A percentile compares a stretch with the other conserved stretches of the same genome.
Evolutionary conservation across 2,329 filamentous ascomycete species (phyloP).

Genomic region (Fusarium xyrophilum): DNA sequence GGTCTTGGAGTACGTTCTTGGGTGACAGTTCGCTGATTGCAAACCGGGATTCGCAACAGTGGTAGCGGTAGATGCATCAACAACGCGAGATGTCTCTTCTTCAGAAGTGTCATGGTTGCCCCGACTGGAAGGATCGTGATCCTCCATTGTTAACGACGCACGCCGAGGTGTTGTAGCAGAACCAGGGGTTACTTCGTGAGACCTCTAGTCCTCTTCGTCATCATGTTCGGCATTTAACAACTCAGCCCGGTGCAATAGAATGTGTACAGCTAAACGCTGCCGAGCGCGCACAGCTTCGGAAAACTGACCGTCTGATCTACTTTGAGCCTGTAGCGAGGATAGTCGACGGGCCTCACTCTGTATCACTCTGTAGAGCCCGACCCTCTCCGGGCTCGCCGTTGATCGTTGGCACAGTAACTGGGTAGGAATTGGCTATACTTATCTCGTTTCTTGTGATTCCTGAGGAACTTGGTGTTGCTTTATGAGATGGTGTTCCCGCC

Average conservation of each 20-base stretch:
- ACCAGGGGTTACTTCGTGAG: neutral
- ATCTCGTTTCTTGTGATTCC: neutral
- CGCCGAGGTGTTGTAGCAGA: neutral
- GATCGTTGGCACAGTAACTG: neutral
- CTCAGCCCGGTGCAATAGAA: neutral
- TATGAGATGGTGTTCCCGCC: rapidly evolving
- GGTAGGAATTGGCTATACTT: rapidly evolving
- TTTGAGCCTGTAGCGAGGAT: neutral
- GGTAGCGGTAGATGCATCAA: neutral
- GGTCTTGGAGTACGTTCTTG: rapidly evolving
- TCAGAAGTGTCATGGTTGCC: rapidly evolving
- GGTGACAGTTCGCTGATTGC: neutral
- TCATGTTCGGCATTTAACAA: neutral
- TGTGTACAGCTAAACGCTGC: neutral
- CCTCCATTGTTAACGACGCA: rapidly evolving
- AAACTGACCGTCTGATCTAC: neutral
- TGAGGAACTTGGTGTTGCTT: rapidly evolving
- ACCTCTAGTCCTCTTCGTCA: neutral
- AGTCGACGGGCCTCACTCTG: neutral
- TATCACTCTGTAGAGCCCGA: neutral
- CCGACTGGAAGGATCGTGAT: rapidly evolving
- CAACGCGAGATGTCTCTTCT: neutral
- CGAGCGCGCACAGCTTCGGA: neutral
- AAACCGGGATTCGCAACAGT: neutral
- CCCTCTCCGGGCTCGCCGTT: neutral